Conservation (phyloP, 1,284 basidiomycete species). For the Leccinum pachyderme region DNA sequence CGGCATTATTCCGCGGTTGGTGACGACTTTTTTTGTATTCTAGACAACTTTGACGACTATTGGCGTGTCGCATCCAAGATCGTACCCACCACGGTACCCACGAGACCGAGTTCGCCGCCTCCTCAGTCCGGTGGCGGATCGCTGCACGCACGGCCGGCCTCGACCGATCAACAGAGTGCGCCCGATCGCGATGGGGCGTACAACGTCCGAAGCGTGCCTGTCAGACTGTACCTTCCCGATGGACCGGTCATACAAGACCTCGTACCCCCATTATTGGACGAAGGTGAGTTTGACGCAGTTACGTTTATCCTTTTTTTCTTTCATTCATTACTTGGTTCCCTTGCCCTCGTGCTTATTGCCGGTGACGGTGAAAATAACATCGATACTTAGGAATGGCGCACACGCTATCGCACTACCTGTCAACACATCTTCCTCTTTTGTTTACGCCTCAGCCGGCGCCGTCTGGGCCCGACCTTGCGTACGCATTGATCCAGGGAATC, state of each 20-base stretch:
- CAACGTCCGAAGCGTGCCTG: constrained; percentile 81
- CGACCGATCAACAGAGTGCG: constrained; percentile 59
- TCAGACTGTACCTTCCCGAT: constrained; percentile 88
- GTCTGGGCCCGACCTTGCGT: constrained; percentile 48
- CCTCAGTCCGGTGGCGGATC: constrained; percentile 47
- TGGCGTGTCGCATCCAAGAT: constrained; percentile 90
- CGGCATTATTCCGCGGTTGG: constrained; percentile 11
- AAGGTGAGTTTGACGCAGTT: constrained; percentile 43
- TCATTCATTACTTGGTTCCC: not conserved
- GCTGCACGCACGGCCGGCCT: constrained; percentile 63
- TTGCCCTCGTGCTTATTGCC: not conserved
- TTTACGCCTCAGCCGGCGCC: constrained; percentile 46
- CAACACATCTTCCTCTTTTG: constrained; percentile 61
- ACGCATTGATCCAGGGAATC: constrained; percentile 87
- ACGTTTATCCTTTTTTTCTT: not conserved
- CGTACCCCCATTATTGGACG: constrained; percentile 55
- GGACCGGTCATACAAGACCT: constrained; percentile 90
- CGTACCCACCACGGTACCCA: constrained; percentile 45
- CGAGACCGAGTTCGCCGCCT: constrained; percentile 49
- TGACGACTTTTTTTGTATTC: constrained; percentile 6
- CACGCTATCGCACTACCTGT: constrained; percentile 60
- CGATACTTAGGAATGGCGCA: constrained; percentile 51
- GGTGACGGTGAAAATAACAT: not conserved
- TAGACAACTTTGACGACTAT: constrained; percentile 94
- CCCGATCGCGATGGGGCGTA: constrained; percentile 75